Base-by-base conservation (phyloP, 768 basidiomycete genomes). In the Inosperma sp. region DNA sequence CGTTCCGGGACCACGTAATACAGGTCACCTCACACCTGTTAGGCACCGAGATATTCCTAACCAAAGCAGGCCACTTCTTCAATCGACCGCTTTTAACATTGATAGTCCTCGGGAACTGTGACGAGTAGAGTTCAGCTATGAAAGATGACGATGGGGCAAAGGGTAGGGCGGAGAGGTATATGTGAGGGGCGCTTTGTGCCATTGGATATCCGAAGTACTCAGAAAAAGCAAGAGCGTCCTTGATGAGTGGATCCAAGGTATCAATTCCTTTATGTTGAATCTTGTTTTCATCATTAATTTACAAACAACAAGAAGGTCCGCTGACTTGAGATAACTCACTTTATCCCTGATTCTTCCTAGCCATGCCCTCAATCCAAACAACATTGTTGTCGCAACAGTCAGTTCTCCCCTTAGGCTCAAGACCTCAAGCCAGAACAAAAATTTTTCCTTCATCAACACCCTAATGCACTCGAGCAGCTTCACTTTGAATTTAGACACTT, bases 131-230 rank as follows among this genome's bases (percentile, higher is more conserved):
- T 21, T 53, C 27, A 5, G 45, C 44, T 19, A 64, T 30, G 13
- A 43, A 34, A 16, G 56, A 59, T 10, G 56, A 41, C 12, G 44
- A 10, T 3, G 65, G 67, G 4, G 64, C 52, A 49, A 67, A 68
- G 14, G 67, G 62, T 7, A 67, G 53, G 21, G 67, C 62, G 7
- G 62, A 63, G 33, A 63, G 33, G 37, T 65, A 65, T 25, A 65
- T 59, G 26, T 63, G 64, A 0, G 64, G 60, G n/a, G 59, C 55
- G 37, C 58, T 63, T 45, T 57, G 55, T 1, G 47, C 17, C 25
- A 64, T 60, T 0, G 51, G 35, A 21, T 31, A 30, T 0, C 41
- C 52, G 40, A 65, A 63, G 17, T 53, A 54, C 7, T 40, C 43
- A 9, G 62, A 22, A 37, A 63, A 65, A 26, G 56, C 56, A 9